Evolutionary conservation across 345 rosid genomes (phyloP), one percentile per base, ranked within the genome.

Genomic region (Brassica nigra): DNA sequence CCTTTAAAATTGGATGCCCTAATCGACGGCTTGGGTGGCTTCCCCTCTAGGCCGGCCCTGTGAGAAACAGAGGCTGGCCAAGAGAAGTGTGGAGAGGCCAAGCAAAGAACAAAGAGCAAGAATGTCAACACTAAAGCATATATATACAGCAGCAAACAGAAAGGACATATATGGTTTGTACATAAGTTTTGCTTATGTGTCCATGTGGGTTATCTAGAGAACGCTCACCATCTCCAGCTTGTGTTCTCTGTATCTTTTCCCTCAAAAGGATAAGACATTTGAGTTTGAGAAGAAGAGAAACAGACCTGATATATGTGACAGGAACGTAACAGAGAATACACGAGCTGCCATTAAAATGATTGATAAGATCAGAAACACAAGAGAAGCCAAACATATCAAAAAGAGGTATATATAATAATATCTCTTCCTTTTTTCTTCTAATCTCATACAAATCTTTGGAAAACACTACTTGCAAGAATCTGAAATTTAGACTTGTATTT

Each of bases 201-300:
- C 8, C 57, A 49, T 49, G 33, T 61, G 33, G 64, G 33, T 27
- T 27, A 61, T 61, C 33, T 27, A 61, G 63, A 59, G 12, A 16
- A 58, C 28, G n/a, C 57, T 67, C 31, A 68, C 76, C 15, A 6
- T 57, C 30, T 6, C 63, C 31, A 5, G 23, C 4, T 12, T 42
- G 73, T 62, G 57, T 76, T 33, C 27, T 61, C 74, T 12, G 59
- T 77, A 57, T 57, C 28, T 70, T 36, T 64, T 68, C 16, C 70
- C 65, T 0, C 54, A 47, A 62, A 88, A 82, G 98, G 27, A 93
- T 85, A 79, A 86, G 6, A 93, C 99, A 20, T 93, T 93, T 70
- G 98, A 93, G 84, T 89, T 95, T 81, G 97, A 95, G 87, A 91
- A 95, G 83, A 93, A 88, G 85, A 85, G 97, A 58, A 95, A 95